These are phyloP conservation scores for Salix koriyanagi DNA, from an alignment of 345 rosid genomes.

Conservation along the genomic window DNA sequence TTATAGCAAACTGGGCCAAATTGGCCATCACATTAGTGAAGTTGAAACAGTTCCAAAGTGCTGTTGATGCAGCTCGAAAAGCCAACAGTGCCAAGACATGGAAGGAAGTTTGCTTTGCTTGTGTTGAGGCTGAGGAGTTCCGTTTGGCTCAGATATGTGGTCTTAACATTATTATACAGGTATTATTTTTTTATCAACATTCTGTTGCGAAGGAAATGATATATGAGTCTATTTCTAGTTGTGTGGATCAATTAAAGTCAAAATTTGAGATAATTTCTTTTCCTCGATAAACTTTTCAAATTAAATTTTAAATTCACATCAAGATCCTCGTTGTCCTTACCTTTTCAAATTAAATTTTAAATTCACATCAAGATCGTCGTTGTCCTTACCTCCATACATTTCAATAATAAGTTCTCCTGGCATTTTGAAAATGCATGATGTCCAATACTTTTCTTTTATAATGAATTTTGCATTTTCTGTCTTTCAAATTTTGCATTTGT, in stretches of 20 bases:
- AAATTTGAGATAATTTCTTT: background rate
- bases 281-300: background rate
- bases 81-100: constrained; percentile 99
- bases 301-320: background rate
- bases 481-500: background rate
- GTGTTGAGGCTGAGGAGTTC: constrained; percentile 98
- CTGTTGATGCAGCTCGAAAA: constrained; percentile 98
- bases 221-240: background rate
- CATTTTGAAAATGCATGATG: background rate
- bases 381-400: background rate
- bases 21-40: constrained; percentile 91
- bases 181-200: constrained; percentile 7
- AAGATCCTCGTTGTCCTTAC: background rate
- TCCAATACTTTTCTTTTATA: background rate
- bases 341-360: background rate
- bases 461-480: background rate
- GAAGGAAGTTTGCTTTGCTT: constrained; percentile 98
- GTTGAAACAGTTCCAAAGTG: constrained; percentile 93
- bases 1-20: constrained; percentile 98
- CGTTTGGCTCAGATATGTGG: constrained; percentile 96
- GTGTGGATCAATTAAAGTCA: background rate
- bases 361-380: background rate
- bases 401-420: background rate
- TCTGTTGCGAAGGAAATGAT: background rate
- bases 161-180: constrained; percentile 91